phyloP scores from a whole-genome alignment of 2,329 filamentous ascomycete genomes.

The Exophiala calicioides region DNA sequence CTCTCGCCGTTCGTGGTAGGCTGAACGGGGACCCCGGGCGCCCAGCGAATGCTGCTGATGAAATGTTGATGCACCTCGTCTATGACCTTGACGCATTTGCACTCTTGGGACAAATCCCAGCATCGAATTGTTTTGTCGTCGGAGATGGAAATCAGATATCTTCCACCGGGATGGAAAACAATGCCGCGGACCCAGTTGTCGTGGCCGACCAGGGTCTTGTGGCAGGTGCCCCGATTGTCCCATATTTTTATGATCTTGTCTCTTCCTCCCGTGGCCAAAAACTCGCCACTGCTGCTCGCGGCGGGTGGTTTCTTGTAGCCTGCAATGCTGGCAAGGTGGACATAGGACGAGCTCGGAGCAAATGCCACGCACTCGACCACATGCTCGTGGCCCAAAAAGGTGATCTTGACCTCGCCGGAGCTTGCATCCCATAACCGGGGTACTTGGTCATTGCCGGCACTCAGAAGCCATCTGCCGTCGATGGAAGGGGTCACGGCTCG shows the following conservation, averaged over 20 bases:
- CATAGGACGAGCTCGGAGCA: conserved; percentile 76
- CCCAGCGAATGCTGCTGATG: conserved; percentile 84
- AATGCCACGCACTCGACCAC: conserved; percentile 82
- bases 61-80: conserved; percentile 80
- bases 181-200: conserved; percentile 91
- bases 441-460: conserved; percentile 79
- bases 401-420: conserved; percentile 72
- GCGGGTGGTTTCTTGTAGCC: conserved; percentile 81
- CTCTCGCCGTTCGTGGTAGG: conserved; percentile 24
- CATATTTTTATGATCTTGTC: conserved; percentile 91
- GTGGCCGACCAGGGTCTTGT: conserved; percentile 82
- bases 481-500: conserved; percentile 79
- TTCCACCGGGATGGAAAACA: conserved; percentile 88
- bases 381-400: conserved; percentile 84
- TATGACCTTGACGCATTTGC: conserved; percentile 82
- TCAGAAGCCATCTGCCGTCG: conserved; percentile 81
- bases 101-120: conserved; percentile 90
- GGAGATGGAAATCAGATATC: conserved; percentile 79
- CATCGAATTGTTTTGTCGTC: conserved; percentile 92
- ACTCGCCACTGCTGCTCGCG: conserved; percentile 74
- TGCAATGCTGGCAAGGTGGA: conserved; percentile 73
- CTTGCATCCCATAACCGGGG: conserved; percentile 83
- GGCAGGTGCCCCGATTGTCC: conserved; percentile 79
- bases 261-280: conserved; percentile 81
- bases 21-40: conserved; percentile 60